phyloP scores from a whole-genome alignment of 2,329 filamentous ascomycete species.

The Cladosporium sp. region DNA sequence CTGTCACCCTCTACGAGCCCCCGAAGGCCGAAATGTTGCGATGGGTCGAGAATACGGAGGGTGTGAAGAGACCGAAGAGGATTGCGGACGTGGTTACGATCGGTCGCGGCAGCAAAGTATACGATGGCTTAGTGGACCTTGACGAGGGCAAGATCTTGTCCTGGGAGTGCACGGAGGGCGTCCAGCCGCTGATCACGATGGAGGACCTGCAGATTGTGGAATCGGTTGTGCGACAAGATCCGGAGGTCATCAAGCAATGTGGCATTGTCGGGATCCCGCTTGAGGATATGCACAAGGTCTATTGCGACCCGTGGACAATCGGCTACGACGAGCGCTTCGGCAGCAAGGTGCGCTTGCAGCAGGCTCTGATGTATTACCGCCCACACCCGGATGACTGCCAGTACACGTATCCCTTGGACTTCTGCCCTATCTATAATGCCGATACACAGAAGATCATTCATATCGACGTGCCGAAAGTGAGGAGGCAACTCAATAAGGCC shows the following conservation, averaged over 20 bases:
- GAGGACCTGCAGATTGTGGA: slow-evolving; percentile 83
- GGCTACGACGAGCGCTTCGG: slow-evolving; percentile 89
- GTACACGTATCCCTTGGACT: slow-evolving; percentile 87
- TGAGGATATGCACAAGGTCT: slow-evolving; percentile 89
- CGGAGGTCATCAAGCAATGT: slow-evolving; percentile 87
- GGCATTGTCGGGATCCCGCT: slow-evolving; percentile 71
- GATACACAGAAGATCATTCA: slow-evolving; percentile 71
- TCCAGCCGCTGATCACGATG: slow-evolving; percentile 87
- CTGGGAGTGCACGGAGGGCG: slow-evolving; percentile 69
- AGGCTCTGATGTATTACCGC: slow-evolving; percentile 93
- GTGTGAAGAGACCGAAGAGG: slow-evolving; percentile 57
- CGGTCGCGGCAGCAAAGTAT: slow-evolving; percentile 69
- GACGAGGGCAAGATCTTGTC: slow-evolving; percentile 58
- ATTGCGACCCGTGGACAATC: slow-evolving; percentile 95
- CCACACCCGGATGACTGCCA: slow-evolving; percentile 80
- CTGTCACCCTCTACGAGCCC: slow-evolving; percentile 77
- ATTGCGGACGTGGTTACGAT: slow-evolving; percentile 81
- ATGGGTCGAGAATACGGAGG: slow-evolving; percentile 64
- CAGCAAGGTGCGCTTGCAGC: slow-evolving; percentile 70
- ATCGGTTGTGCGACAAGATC: slow-evolving; percentile 65
- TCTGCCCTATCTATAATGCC: slow-evolving; percentile 84
- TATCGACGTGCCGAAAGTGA: slow-evolving; percentile 74
- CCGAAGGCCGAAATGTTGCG: slow-evolving; percentile 76
- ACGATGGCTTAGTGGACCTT: slow-evolving; percentile 74
- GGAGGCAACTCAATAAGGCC: slow-evolving; percentile 67